These are phyloP conservation scores for Trichoderma brevicompactum DNA, from an alignment of 2,329 filamentous ascomycete genomes.

Conservation along the genomic window DNA sequence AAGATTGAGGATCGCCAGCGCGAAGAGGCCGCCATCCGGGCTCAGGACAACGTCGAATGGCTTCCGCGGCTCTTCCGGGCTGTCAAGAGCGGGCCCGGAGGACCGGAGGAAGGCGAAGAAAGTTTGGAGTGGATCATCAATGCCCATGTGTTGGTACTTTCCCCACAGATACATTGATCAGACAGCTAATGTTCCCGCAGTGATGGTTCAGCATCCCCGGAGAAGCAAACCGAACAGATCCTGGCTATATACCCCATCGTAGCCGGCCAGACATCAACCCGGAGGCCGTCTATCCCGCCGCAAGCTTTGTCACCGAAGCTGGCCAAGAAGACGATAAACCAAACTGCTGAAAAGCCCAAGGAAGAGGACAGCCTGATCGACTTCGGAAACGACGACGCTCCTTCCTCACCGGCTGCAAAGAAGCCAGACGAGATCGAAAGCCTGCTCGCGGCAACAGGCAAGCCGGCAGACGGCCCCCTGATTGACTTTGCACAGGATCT, in stretches of 20 bases:
- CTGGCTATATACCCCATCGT: conserved; percentile 84
- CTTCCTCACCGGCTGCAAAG: conserved; percentile 19
- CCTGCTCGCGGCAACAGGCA: conserved; percentile 54
- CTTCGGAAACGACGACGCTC: conserved; percentile 49
- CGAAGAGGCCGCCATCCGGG: conserved; percentile 80
- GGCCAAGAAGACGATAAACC: conserved; percentile 23
- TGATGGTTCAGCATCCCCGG: conserved; percentile 56
- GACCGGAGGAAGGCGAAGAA: conserved; percentile 79
- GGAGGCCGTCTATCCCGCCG: conserved; percentile 61
- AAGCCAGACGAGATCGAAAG: conserved; percentile 47
- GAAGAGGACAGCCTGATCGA: conserved; percentile 57
- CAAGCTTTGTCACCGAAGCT: conserved; percentile 29
- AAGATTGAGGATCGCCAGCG: conserved; percentile 92
- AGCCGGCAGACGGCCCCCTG: conserved; percentile 53
- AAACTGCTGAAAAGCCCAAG: conserved; percentile 30
- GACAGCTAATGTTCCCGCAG: conserved; percentile 34
- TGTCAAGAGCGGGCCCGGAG: conserved; percentile 71
- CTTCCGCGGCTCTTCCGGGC: conserved; percentile 81
- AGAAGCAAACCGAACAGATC: conserved; percentile 79
- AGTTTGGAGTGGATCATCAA: conserved; percentile 95
- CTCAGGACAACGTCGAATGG: conserved; percentile 83
- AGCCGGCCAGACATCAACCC: conserved; percentile 68
- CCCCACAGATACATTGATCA: background rate
- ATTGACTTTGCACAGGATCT: conserved; percentile 62
- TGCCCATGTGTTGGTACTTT: conserved; percentile 70